Conservation (phyloP, 129 eudicot species). For the Silybum marianum region DNA sequence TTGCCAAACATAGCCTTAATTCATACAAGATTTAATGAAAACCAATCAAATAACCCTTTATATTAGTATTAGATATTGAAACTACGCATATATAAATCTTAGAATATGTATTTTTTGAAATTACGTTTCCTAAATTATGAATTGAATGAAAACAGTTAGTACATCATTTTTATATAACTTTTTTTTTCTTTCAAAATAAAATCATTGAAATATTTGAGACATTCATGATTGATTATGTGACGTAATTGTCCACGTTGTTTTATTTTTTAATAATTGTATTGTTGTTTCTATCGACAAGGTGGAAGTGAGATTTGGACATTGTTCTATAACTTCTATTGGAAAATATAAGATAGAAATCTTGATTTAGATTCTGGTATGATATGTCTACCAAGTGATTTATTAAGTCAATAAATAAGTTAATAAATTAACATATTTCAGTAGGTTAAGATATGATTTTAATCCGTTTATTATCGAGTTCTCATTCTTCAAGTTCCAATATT, state of each 20-base stretch:
- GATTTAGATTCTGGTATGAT: not conserved
- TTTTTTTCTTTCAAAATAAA: not conserved
- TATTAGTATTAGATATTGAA: too few relatives aligned
- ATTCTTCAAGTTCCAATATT: too few relatives aligned
- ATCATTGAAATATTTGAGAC: not conserved
- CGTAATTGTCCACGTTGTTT: not conserved
- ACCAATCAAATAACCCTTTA: too few relatives aligned
- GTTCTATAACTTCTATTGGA: not conserved
- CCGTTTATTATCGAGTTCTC: not conserved
- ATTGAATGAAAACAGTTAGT: not conserved
- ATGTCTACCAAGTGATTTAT: not conserved
- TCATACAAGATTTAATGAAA: too few relatives aligned
- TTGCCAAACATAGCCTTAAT: too few relatives aligned
- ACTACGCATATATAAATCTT: too few relatives aligned
- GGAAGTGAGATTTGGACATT: not conserved
- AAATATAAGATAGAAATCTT: not conserved
- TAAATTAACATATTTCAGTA: too few relatives aligned
- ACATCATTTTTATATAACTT: not conserved
- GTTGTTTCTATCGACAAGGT: not conserved
- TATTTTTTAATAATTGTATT: not conserved
- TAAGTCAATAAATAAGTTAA: not conserved
- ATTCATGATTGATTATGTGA: not conserved
- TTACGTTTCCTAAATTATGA: not conserved
- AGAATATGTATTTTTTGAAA: not conserved
- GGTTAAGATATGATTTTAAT: not conserved